A percentile compares a stretch with the other conserved stretches of the same genome.
Evolutionary conservation across 192 early-diverging fungal genomes (phyloP).

Genomic region (Backusella mclennaniae): DNA sequence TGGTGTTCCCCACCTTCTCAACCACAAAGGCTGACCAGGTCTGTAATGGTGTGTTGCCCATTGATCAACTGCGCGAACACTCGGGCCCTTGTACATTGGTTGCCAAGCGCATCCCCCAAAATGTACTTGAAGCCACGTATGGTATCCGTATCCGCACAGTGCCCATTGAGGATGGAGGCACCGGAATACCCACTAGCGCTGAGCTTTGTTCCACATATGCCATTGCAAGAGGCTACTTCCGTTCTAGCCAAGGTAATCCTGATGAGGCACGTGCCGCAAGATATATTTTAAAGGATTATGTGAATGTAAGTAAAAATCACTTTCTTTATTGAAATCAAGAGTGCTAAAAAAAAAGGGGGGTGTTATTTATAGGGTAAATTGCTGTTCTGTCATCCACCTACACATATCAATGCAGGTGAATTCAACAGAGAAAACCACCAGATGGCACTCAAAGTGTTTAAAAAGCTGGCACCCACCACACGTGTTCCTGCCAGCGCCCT

Average conservation of each 20-base stretch:
- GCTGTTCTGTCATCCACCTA: slow-evolving; percentile 84
- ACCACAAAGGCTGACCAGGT: slow-evolving; percentile 99
- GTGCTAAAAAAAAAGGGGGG: no score
- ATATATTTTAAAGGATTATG: slow-evolving; percentile 98
- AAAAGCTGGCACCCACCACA: slow-evolving; percentile 48
- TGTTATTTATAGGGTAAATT: slow-evolving; percentile 72
- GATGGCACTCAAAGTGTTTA: slow-evolving; percentile 52
- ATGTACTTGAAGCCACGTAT: slow-evolving; percentile 87
- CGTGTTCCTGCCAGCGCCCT: slow-evolving; percentile 57
- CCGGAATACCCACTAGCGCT: slow-evolving; percentile 78
- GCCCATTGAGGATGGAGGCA: slow-evolving; percentile 73
- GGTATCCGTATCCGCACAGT: slow-evolving; percentile 84
- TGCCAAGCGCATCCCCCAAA: slow-evolving; percentile 80
- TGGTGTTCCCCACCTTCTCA: slow-evolving; percentile 98
- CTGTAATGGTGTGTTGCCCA: slow-evolving; percentile 97
- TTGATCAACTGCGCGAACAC: slow-evolving; percentile 96
- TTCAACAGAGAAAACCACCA: slow-evolving; percentile 89
- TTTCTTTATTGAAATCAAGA: not conserved
- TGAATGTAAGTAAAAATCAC: slow-evolving; percentile 52
- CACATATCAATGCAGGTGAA: slow-evolving; percentile 44
- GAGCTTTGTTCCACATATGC: slow-evolving; percentile 93
- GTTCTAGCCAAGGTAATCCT: slow-evolving; percentile 92
- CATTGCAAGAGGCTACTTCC: slow-evolving; percentile 86
- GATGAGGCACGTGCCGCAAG: slow-evolving; percentile 97
- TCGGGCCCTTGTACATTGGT: slow-evolving; percentile 85